A percentile compares a stretch with the other conserved stretches of the same genome.
phyloP scores from a whole-genome alignment of 2,329 filamentous ascomycete species.

The Ophiostoma australiae region DNA sequence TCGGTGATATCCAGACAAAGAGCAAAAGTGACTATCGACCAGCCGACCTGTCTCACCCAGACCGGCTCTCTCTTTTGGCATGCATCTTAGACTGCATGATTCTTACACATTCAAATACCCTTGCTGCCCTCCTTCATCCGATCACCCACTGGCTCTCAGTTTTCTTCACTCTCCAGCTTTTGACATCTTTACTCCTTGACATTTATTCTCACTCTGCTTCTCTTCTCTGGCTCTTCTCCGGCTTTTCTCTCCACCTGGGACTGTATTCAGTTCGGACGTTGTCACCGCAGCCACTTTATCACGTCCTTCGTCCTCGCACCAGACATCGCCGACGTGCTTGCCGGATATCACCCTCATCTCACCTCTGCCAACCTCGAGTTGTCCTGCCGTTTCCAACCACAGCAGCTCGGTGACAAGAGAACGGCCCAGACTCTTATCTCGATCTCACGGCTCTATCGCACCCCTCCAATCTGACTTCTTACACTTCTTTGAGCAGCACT shows the following conservation, averaged over 20 bases:
- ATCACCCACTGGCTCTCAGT: neutral
- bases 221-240: neutral
- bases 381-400: neutral
- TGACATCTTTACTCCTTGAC: neutral
- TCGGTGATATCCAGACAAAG: neutral
- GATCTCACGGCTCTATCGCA: neutral
- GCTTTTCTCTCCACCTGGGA: neutral
- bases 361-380: neutral
- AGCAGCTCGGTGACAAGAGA: neutral
- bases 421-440: neutral
- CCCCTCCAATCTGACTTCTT: constrained; percentile 11
- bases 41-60: neutral
- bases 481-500: neutral
- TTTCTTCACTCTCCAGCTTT: neutral
- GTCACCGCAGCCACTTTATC: constrained; percentile 8
- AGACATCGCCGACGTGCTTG: constrained; percentile 2
- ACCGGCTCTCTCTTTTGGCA: neutral
- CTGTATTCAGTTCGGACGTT: neutral
- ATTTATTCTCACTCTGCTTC: too few species aligned
- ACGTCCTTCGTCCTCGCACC: neutral
- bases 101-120: neutral
- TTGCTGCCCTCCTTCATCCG: neutral
- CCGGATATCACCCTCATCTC: neutral
- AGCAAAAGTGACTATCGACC: neutral
- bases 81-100: neutral